These are phyloP conservation scores for Vicia villosa DNA, from an alignment of 306 rosid species.

Conservation along the genomic window DNA sequence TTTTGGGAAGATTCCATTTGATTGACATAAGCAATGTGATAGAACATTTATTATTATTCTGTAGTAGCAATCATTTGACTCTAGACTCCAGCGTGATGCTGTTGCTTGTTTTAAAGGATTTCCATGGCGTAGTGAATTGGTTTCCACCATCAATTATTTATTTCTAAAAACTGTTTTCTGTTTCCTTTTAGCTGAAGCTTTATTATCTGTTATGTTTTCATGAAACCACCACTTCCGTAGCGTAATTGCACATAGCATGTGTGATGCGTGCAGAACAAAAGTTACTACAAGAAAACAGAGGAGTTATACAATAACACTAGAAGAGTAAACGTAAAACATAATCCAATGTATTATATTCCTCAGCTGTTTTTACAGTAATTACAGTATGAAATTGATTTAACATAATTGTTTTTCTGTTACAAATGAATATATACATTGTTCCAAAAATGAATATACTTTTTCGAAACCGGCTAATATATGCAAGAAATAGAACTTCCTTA, in stretches of 20 bases:
- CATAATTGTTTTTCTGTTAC: conserved; percentile 2
- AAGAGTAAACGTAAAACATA: not conserved
- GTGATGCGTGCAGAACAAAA: not conserved
- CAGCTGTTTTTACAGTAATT: conserved; percentile 2
- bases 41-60: not conserved
- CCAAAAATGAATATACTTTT: conserved; percentile 2
- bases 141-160: conserved; percentile 7
- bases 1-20: not conserved
- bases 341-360: not conserved
- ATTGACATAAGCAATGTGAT: conserved; percentile 7
- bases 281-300: not conserved
- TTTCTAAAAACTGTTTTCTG: not conserved
- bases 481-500: conserved; percentile 31
- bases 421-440: conserved; percentile 26
- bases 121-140: conserved; percentile 35
- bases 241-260: conserved; percentile 12
- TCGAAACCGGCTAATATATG: conserved; percentile 4
- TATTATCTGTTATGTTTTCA: not conserved
- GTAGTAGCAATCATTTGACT: conserved; percentile 25
- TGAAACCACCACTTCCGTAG: not conserved
- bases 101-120: conserved; percentile 51
- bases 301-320: not conserved
- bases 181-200: conserved; percentile 30
- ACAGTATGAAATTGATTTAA: conserved; percentile 10
- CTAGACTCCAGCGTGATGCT: conserved; percentile 3